Base-by-base conservation (phyloP, 805 yeast species). In the Sugiyamaella marilandica region DNA sequence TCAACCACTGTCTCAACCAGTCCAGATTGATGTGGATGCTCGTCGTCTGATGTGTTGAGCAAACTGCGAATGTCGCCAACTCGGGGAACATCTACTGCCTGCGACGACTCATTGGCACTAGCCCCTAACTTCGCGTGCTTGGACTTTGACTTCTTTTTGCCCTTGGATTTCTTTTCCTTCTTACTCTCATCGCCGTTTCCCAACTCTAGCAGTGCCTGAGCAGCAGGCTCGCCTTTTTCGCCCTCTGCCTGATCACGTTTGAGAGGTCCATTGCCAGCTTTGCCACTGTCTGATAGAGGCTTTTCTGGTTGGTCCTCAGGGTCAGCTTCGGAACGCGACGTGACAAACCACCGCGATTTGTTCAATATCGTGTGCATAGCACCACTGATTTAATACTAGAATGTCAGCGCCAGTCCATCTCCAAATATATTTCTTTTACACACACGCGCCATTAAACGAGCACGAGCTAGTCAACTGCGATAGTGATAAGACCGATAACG, bases 171-270 rank as follows among this genome's bases (percentile, higher is more conserved):
- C 11, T 41, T 45, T 10, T 34, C 33, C 50, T 54, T 52, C 14
- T 37, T 44, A 24, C 32, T 39, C 32, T 55, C 50, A 21, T 51
- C 26, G n/a, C 31, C 49, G 35, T 56, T 55, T 13, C 56, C 57
- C 29, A 56, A 50, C 31, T 56, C 60, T 32, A 56, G 47, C 24
- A 56, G 51, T 24, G 60, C 60, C 53, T 56, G 59, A 16, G 59
- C 59, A 31, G 55, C 55, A 39, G 47, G 54, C 45, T 54, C 59
- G 24, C 44, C 41, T 41, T 46, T 41, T 32, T 45, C 51, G 36
- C 47, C 21, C 16, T 43, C 33, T 19, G 21, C 19, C n/a, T 43
- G 45, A 11, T n/a, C 46, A 4, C 31, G 14, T 29, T 43, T 36
- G 10, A 18, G 21, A 33, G 19, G 16, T 41, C 41, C 41, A 29